Percentiles rank a stretch among this genome's conserved stretches.
These are phyloP conservation scores for Pyrenochaeta sp. DNA, from an alignment of 2,329 filamentous ascomycete species.

Conservation along the genomic window DNA sequence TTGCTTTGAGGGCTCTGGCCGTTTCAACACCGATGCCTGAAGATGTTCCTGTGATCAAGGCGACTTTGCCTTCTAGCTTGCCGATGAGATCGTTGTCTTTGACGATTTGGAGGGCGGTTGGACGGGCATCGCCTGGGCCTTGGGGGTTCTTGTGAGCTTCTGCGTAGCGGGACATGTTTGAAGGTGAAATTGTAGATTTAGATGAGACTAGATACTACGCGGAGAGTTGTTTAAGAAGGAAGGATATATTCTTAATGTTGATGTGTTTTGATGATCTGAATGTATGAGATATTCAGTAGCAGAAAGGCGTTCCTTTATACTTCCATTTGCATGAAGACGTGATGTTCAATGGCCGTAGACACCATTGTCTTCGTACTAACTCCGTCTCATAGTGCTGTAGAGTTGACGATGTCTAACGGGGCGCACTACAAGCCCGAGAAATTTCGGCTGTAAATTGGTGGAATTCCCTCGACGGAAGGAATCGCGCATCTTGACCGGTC, in stretches of 20 bases:
- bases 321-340: neutral
- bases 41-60: constrained; percentile 35
- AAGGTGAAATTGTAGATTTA: neutral
- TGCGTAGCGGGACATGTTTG: neutral
- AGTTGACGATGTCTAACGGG: neutral
- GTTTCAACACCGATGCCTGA: constrained; percentile 38
- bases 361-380: neutral
- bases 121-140: constrained; percentile 52
- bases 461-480: neutral
- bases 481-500: neutral
- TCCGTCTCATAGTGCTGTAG: neutral
- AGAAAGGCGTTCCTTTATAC: neutral
- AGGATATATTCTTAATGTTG: neutral
- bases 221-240: neutral
- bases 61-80: constrained; percentile 36
- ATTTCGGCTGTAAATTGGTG: neutral
- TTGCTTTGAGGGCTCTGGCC: constrained; percentile 52
- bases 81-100: constrained; percentile 48
- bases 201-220: neutral
- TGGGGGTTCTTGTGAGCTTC: constrained; percentile 16
- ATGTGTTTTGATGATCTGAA: neutral
- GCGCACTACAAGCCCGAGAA: neutral
- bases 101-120: constrained; percentile 53
- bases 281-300: neutral
- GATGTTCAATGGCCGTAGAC: neutral